A percentile compares a stretch with the other conserved stretches of the same genome.
These are phyloP conservation scores for Lithospermum erythrorhizon DNA, from an alignment of 257 asterid genomes.

Conservation along the genomic window DNA sequence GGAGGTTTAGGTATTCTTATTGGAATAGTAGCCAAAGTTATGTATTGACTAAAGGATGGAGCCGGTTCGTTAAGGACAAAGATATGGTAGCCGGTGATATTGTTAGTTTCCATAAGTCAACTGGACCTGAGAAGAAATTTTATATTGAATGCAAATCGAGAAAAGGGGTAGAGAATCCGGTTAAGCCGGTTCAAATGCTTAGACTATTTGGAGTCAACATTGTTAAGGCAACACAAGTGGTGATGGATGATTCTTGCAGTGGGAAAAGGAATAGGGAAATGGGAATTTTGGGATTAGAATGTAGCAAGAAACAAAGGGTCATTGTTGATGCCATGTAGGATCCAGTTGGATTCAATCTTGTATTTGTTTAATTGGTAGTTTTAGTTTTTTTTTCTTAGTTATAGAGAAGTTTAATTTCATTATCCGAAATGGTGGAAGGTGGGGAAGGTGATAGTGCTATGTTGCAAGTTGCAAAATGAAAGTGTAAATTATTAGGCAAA, in stretches of 20 bases:
- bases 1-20: conserved; percentile 61
- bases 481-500: conserved; percentile 3
- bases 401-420: conserved; percentile 1
- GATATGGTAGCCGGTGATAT: conserved; percentile 41
- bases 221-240: conserved; percentile 9
- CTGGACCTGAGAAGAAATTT: conserved; percentile 33
- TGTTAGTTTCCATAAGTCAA: conserved; percentile 36
- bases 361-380: neutral
- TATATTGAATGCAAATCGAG: conserved; percentile 35
- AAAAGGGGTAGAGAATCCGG: conserved; percentile 38
- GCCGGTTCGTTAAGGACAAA: conserved; percentile 66
- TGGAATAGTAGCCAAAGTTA: conserved; percentile 93
- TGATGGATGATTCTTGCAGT: conserved; percentile 9
- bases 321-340: conserved; percentile 29
- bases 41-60: conserved; percentile 67
- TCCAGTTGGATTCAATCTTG: conserved; percentile 1
- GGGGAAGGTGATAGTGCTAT: neutral
- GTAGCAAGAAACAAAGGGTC: conserved; percentile 33
- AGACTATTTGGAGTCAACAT: conserved; percentile 57
- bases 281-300: conserved; percentile 26
- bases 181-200: conserved; percentile 21
- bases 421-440: neutral
- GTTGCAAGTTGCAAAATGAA: conserved; percentile 3
- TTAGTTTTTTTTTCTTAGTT: neutral
- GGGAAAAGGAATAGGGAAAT: conserved; percentile 35